Evolutionary conservation across 2,329 filamentous ascomycete genomes (phyloP).

Genomic region (Paecilomyces formosus): DNA sequence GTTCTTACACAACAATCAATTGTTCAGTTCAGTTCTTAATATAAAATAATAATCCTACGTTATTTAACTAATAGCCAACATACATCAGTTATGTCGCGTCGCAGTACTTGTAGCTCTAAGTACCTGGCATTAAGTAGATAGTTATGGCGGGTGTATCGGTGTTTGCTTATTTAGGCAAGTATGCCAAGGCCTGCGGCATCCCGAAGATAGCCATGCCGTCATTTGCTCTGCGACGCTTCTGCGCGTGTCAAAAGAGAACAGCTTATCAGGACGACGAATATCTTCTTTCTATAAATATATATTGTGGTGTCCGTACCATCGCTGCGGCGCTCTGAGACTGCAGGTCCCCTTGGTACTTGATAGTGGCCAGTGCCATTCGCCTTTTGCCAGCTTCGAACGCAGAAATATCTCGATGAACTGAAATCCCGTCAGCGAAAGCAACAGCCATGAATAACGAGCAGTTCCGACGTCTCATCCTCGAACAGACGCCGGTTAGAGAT

Average conservation of each 20-base stretch:
- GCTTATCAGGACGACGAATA: not conserved
- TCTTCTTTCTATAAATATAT: not conserved
- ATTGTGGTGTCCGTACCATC: not conserved
- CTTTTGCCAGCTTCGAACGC: not conserved
- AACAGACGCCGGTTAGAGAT: slow-evolving; percentile 27
- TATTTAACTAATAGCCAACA: too few species aligned
- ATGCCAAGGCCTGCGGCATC: not conserved
- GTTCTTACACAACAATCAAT: too few species aligned
- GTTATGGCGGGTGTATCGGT: too few species aligned
- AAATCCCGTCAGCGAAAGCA: not conserved
- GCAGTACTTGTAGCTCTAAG: too few species aligned
- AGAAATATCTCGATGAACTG: not conserved
- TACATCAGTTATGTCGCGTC: too few species aligned
- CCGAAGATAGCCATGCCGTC: not conserved
- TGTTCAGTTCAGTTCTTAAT: too few species aligned
- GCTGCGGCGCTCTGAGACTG: not conserved
- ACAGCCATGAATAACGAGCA: slow-evolving; percentile 84
- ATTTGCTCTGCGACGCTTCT: not conserved
- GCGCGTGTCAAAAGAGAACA: not conserved
- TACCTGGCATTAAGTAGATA: too few species aligned
- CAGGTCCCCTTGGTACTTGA: not conserved
- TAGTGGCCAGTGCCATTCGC: too few species aligned
- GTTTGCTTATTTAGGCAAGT: too few species aligned
- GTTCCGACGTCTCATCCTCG: slow-evolving; percentile 72
- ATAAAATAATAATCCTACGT: too few species aligned